phyloP scores from a whole-genome alignment of 2,329 filamentous ascomycete genomes.

The Scedosporium aurantiacum region DNA sequence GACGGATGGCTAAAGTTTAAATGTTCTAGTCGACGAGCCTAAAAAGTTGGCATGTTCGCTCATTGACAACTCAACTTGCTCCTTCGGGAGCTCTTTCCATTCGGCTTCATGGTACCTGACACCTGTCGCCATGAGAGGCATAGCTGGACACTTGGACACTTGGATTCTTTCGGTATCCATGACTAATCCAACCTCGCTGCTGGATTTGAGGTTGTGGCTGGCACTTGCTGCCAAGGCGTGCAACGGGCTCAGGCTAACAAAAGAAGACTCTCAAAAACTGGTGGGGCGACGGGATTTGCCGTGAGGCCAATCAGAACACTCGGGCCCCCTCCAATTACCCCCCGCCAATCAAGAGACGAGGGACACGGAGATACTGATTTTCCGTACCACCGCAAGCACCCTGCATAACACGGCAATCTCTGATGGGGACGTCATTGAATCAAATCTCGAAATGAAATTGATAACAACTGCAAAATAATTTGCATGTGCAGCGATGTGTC shows the following conservation, averaged over 20 bases:
- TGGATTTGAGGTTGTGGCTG: too few species aligned
- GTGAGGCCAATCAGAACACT: background rate
- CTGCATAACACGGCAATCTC: background rate
- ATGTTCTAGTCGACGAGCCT: background rate
- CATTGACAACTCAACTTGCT: background rate
- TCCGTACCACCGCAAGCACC: background rate
- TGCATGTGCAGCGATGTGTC: background rate
- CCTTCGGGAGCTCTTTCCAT: background rate
- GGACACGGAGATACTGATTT: background rate
- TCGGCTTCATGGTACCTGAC: background rate
- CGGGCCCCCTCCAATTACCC: background rate
- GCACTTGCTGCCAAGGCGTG: background rate
- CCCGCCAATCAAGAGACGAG: background rate
- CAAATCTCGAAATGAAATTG: background rate
- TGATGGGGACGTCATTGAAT: conserved; percentile 1
- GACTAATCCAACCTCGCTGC: background rate
- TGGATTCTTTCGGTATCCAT: background rate
- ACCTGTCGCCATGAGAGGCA: background rate
- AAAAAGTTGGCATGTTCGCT: background rate
- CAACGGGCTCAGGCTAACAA: background rate
- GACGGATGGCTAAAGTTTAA: background rate
- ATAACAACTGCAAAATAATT: background rate
- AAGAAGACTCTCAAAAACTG: background rate
- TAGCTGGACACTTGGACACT: too few species aligned
- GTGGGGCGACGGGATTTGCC: background rate